Conservation (phyloP, 2,329 filamentous ascomycete genomes). For the Trichoderma lentiforme region DNA sequence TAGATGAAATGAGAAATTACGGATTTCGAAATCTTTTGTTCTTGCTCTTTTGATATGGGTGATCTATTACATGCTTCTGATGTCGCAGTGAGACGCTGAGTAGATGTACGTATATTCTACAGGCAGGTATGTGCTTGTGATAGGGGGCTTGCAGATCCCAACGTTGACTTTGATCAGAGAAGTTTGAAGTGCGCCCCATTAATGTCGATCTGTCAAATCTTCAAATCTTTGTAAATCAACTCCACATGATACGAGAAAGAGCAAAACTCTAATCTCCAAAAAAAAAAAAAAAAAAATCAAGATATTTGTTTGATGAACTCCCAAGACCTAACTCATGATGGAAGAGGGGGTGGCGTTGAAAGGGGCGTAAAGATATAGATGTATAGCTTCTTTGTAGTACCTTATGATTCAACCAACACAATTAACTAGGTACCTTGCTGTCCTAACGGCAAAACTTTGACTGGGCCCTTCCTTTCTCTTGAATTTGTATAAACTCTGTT, state of each 20-base stretch:
- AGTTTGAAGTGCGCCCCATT: neutral
- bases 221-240: neutral
- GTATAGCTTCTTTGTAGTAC: too few species aligned
- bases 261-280: neutral
- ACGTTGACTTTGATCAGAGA: neutral
- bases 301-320: neutral
- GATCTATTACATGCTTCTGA: neutral
- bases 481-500: neutral
- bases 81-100: too few species aligned
- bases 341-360: neutral
- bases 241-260: neutral
- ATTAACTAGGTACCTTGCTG: neutral
- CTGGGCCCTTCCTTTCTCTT: rapidly evolving
- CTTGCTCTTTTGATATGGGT: neutral
- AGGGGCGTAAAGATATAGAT: neutral
- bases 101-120: too few species aligned
- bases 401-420: neutral
- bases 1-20: neutral
- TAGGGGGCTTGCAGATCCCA: neutral
- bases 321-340: neutral
- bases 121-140: too few species aligned
- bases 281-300: neutral
- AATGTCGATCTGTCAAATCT: neutral
- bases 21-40: neutral
- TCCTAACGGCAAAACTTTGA: neutral